These are phyloP conservation scores for Flaveria linearis DNA, from an alignment of 129 eudicot genomes.

Conservation along the genomic window DNA sequence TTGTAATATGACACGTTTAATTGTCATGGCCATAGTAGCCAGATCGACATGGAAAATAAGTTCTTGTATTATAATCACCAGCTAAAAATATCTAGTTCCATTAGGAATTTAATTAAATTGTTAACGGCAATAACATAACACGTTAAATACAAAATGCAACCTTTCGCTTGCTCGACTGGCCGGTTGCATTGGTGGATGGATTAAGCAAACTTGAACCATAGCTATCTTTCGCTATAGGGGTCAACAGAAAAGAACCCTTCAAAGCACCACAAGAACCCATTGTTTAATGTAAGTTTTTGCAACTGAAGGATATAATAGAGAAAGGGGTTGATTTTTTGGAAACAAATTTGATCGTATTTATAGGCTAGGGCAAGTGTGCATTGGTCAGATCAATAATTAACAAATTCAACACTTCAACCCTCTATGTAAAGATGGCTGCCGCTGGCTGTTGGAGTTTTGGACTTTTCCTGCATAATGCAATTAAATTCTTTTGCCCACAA, in stretches of 20 bases:
- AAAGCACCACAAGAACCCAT: constrained; percentile 27
- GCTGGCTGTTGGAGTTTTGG: background rate
- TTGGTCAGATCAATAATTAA: background rate
- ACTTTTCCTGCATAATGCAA: background rate
- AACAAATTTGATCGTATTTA: background rate
- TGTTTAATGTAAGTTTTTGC: background rate
- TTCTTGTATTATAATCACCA: background rate
- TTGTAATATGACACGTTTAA: no score
- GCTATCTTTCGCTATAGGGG: constrained; percentile 18
- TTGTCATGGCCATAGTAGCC: no score
- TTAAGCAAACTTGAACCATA: background rate
- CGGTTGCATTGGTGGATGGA: background rate
- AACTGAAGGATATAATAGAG: background rate
- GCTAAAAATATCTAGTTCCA: background rate
- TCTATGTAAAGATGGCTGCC: background rate
- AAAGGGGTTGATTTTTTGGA: background rate
- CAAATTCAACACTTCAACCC: background rate
- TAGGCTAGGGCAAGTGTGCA: background rate
- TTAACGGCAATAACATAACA: background rate
- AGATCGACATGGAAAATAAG: background rate
- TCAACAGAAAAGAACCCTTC: background rate
- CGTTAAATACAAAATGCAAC: background rate
- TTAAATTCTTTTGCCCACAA: background rate
- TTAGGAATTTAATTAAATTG: background rate
- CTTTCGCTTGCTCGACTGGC: constrained; percentile 14